phyloP scores from a whole-genome alignment of 108 stramenopile genomes.

The Cyclotella kingstonii region DNA sequence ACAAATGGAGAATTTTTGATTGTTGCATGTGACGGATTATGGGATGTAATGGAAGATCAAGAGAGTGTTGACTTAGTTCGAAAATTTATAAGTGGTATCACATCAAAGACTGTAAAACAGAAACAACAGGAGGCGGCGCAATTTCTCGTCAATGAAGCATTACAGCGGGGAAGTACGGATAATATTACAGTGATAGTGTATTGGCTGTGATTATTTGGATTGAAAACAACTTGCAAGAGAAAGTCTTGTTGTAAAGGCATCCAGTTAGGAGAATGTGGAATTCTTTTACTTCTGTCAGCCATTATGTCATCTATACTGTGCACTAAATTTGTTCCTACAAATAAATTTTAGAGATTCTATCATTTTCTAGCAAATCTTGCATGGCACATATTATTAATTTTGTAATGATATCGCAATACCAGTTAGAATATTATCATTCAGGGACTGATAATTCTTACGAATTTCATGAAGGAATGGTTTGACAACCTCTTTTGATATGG shows the following conservation, averaged over 20 bases:
- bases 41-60: conserved; percentile 88
- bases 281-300: neutral
- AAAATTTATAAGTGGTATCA: neutral
- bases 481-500: too few relatives aligned
- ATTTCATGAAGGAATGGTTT: too few relatives aligned
- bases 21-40: conserved; percentile 89
- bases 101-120: conserved; percentile 10
- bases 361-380: too few relatives aligned
- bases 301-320: neutral
- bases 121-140: conserved; percentile 45
- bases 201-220: conserved; percentile 79
- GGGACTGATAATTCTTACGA: too few relatives aligned
- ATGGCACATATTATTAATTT: too few relatives aligned
- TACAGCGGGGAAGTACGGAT: conserved; percentile 72
- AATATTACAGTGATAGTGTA: conserved; percentile 83
- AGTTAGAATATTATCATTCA: too few relatives aligned
- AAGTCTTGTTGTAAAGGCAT: too few relatives aligned
- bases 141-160: conserved; percentile 63
- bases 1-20: conserved; percentile 67
- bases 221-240: too few relatives aligned
- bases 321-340: too few relatives aligned
- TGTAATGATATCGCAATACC: too few relatives aligned
- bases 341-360: too few relatives aligned
- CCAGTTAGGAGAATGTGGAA: neutral
- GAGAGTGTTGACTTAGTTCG: conserved; percentile 78